A percentile compares a stretch with the other conserved stretches of the same genome.
phyloP scores from a whole-genome alignment of 352 stramenopile species.

The Phytophthora tentaculata region DNA sequence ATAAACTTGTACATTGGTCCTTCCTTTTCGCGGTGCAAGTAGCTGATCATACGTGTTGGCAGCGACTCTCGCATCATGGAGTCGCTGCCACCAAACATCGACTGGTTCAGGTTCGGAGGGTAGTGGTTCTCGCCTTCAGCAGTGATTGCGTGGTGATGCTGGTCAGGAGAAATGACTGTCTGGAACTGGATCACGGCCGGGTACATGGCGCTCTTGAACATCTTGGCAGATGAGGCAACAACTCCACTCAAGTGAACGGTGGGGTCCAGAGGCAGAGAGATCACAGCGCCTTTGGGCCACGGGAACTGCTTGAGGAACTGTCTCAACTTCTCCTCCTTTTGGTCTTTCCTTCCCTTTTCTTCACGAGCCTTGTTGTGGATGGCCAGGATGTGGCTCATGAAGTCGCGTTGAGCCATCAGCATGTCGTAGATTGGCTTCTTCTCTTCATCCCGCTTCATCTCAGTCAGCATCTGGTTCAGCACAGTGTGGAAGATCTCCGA shows the following conservation, averaged over 20 bases:
- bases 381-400: conserved; percentile 94
- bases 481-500: conserved; percentile 82
- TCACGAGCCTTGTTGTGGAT: conserved; percentile 93
- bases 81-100: conserved; percentile 62
- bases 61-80: conserved; percentile 72
- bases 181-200: conserved; percentile 97
- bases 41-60: conserved; percentile 77
- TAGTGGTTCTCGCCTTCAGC: conserved; percentile 27
- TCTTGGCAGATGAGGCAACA: conserved; percentile 91
- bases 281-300: conserved; percentile 76
- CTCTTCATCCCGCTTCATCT: conserved; percentile 92
- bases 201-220: conserved; percentile 99
- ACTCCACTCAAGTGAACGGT: conserved; percentile 89
- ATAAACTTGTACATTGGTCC: conserved; percentile 96
- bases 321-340: conserved; percentile 95
- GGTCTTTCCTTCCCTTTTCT: conserved; percentile 94
- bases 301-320: conserved; percentile 89
- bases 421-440: conserved; percentile 92
- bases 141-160: conserved; percentile 32
- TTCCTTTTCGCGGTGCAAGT: conserved; percentile 82
- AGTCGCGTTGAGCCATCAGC: conserved; percentile 91
- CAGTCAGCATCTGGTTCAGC: conserved; percentile 93
- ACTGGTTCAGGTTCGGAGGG: conserved; percentile 43
- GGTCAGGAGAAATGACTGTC: conserved; percentile 68
- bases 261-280: conserved; percentile 90